phyloP scores from a whole-genome alignment of 208 protist species.

The Herpetomonas muscarum region DNA sequence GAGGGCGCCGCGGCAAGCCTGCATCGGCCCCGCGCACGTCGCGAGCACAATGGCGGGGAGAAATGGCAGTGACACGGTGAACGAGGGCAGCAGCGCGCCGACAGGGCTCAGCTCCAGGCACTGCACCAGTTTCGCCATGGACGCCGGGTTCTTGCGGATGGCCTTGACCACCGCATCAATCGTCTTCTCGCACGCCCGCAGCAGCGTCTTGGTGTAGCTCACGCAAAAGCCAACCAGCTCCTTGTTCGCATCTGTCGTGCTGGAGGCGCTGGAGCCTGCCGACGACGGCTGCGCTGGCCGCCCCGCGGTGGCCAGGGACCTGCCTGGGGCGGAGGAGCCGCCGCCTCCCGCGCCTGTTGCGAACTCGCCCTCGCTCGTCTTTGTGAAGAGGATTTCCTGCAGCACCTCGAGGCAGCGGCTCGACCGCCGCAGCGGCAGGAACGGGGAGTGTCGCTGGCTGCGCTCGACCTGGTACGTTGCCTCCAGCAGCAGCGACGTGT shows the following conservation, averaged over 20 bases:
- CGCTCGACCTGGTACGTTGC: slow-evolving; percentile 62
- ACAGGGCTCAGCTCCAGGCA: slow-evolving; percentile 67
- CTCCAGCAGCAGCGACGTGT: slow-evolving; percentile 64
- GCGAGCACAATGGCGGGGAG: slow-evolving; percentile 55
- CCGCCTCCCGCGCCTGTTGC: slow-evolving; percentile 11
- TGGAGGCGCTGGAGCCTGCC: background rate
- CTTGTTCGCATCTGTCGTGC: background rate
- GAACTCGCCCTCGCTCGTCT: background rate
- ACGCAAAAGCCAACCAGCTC: slow-evolving; percentile 22
- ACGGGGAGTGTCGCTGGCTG: slow-evolving; percentile 29
- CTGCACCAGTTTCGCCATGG: slow-evolving; percentile 23
- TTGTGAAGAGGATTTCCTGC: slow-evolving; percentile 60
- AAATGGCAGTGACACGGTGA: slow-evolving; percentile 71
- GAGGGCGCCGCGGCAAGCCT: slow-evolving; percentile 65
- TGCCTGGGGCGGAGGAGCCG: too few relatives aligned
- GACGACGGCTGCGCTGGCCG: background rate
- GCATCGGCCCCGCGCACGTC: slow-evolving; percentile 37
- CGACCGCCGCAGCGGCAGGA: slow-evolving; percentile 32
- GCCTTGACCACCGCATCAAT: slow-evolving; percentile 44
- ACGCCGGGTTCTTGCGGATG: slow-evolving; percentile 42
- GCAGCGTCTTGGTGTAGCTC: slow-evolving; percentile 64
- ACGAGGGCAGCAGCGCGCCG: slow-evolving; percentile 70
- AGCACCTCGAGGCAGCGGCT: slow-evolving; percentile 77
- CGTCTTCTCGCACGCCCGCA: slow-evolving; percentile 61
- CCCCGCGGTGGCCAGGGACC: background rate